Evolutionary conservation across 2,329 filamentous ascomycete species (phyloP), one percentile per base, ranked within the genome.

Genomic region (Setomelanomma holmii): DNA sequence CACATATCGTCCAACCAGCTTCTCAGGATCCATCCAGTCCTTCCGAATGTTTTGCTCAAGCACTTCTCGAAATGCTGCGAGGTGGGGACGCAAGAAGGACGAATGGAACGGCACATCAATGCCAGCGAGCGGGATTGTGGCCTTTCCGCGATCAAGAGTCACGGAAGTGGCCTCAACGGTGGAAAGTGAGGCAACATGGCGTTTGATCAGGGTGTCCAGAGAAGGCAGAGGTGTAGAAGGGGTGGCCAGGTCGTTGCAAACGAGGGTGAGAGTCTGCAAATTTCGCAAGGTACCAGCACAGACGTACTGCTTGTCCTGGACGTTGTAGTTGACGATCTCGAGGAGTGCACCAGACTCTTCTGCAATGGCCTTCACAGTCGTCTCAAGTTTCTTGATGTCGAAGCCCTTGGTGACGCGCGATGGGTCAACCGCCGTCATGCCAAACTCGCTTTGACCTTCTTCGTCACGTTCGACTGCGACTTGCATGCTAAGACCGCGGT

Each of bases 41-140:
- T 42, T 45, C 5, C 35, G 16, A 35, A 66, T 61, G 19, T 62
- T 57, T 21, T 45, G 34, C 20, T 59, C 45, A 16, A 73, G 49
- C 16, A 60, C 53, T 4, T 54, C 33, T 10, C 69, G 50, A 55
- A 60, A 73, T 0, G 56, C 39, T 0, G 41, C 49, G 21, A 72
- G 45, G 7, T 56, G 54, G 5, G 58, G 43, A 3, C 49, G 54
- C 16, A 73, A 49, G 48, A 55, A 66, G n/a, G 53, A 56, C 7
- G 61, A 67, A 53, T 73, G 70, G 47, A 73, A 73, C 2, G 70
- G 70, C 3, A 73, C 66, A 41, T 72, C 69, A 23, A 73, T 70
- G 10, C 67, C 66, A n/a, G 46, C 46, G n/a, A 73, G 61, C 4
- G 70, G 70, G 11, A 69, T 65, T 0, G 66, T 71, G 3, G 68